A percentile compares a stretch with the other conserved stretches of the same genome.
Conservation (phyloP, 1,139 yeast genomes). For the Debaryomyces fabryi region DNA sequence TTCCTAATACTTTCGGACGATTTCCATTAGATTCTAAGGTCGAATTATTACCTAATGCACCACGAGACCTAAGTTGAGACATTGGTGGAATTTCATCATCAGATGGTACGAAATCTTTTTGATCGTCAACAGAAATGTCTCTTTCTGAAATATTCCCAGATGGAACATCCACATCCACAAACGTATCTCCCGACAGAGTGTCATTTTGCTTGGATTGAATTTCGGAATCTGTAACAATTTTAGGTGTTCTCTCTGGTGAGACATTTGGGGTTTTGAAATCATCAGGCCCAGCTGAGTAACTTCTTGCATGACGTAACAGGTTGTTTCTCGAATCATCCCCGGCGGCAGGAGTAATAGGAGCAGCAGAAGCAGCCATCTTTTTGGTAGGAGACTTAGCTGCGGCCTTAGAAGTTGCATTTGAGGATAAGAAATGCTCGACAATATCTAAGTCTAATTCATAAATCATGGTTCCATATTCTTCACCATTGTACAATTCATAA, state of each 20-base stretch:
- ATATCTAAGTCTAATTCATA: slow-evolving; percentile 59
- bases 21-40: background rate
- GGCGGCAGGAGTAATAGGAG: slow-evolving; percentile 16
- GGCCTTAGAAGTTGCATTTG: slow-evolving; percentile 15
- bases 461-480: slow-evolving; percentile 57
- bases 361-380: slow-evolving; percentile 16
- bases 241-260: slow-evolving; percentile 32
- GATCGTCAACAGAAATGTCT: slow-evolving; percentile 22
- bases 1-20: background rate
- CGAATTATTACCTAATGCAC: background rate
- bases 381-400: slow-evolving; percentile 12
- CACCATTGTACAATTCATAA: slow-evolving; percentile 55
- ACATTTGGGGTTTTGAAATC: slow-evolving; percentile 48
- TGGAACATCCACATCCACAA: slow-evolving; percentile 34
- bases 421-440: slow-evolving; percentile 36
- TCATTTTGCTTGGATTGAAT: slow-evolving; percentile 5
- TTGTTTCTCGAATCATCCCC: slow-evolving; percentile 1
- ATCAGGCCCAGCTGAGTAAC: slow-evolving; percentile 45
- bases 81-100: slow-evolving; percentile 3
- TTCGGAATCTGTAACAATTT: background rate
- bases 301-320: slow-evolving; percentile 35
- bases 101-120: slow-evolving; percentile 11
- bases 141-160: slow-evolving; percentile 26
- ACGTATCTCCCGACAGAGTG: slow-evolving; percentile 20
- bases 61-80: background rate